Evolutionary conservation across 805 yeast genomes (phyloP), one percentile per base, ranked within the genome.

Genomic region (Brettanomyces anomalus): DNA sequence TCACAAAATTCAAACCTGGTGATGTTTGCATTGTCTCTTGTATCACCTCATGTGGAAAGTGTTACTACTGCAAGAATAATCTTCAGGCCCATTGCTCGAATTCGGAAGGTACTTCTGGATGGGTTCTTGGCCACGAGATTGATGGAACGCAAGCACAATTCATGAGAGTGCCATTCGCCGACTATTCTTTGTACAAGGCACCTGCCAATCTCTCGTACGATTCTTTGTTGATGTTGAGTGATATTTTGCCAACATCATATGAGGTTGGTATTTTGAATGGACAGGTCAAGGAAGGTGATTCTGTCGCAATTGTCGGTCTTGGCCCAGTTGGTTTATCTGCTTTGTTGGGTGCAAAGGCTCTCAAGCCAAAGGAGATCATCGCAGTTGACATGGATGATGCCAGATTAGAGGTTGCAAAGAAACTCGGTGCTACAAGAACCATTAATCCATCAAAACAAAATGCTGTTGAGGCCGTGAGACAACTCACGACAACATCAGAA

Each of bases 121-220:
- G 77, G 77, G 56, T 66, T 28, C 53, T 72, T 34, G 77, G 77
- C 33, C 78, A 77, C 48, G 69, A 66, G 47, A 80, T 82, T 42
- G 74, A 79, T 46, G 87, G 87, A 35, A 79, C 86, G 5, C 81
- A 80, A 56, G 77, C 84, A 40, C 81, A 76, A 52, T 76, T 64
- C 54, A 73, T 68, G 49, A 70, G 80, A 55, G 67, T 76, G 39
- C 82, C 80, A 36, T 68, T 57, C 49, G 75, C 71, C 18, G 71
- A 69, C 45, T 42, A 57, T 46, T 68, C 74, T 0, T 46, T 70
- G 36, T 58, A 58, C 46, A 52, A 52, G 19, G 64, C 58, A 14
- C 68, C 67, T 20, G 52, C 55, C 31, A 49, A 46, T 10, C 48
- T 59, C 19, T 46, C 70, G 7, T 48, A 53, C 30, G 80, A 77